Conservation (phyloP, 2,329 filamentous ascomycete species). For the Chaetomiaceae sp. region DNA sequence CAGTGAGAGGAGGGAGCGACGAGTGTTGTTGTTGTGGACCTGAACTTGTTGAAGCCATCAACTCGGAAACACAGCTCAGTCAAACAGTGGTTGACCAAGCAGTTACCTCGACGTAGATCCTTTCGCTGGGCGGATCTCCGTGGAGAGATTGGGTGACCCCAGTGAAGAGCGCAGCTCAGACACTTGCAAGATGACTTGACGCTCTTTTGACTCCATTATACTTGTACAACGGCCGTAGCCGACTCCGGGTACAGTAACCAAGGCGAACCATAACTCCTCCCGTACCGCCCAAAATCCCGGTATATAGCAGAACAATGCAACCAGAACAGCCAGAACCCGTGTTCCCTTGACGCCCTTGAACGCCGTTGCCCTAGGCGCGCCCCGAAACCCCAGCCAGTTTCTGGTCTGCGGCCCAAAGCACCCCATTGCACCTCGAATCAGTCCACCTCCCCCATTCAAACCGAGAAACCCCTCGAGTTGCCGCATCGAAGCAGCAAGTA, state of each 20-base stretch:
- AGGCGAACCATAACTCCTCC: not conserved
- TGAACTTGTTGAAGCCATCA: too few species aligned
- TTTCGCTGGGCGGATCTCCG: too few species aligned
- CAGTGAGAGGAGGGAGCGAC: too few species aligned
- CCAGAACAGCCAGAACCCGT: not conserved
- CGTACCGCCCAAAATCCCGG: not conserved
- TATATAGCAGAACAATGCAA: constrained; percentile 6
- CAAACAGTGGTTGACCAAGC: too few species aligned
- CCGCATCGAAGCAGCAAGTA: not conserved
- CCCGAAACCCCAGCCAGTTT: not conserved
- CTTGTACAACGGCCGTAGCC: constrained; percentile 1
- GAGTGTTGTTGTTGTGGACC: too few species aligned
- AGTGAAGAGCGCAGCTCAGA: constrained; percentile 16
- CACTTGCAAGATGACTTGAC: constrained; percentile 22
- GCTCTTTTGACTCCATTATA: constrained; percentile 1
- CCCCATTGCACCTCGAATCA: not conserved
- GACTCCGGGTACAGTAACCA: not conserved
- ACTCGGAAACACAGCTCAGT: too few species aligned
- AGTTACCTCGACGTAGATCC: too few species aligned
- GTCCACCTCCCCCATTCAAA: not conserved
- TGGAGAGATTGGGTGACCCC: too few species aligned
- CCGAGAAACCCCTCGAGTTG: not conserved
- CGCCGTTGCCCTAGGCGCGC: not conserved
- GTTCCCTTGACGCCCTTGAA: constrained; percentile 1
- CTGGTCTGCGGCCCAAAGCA: not conserved